Conservation (phyloP, 768 basidiomycete genomes). For the Postia placenta region DNA sequence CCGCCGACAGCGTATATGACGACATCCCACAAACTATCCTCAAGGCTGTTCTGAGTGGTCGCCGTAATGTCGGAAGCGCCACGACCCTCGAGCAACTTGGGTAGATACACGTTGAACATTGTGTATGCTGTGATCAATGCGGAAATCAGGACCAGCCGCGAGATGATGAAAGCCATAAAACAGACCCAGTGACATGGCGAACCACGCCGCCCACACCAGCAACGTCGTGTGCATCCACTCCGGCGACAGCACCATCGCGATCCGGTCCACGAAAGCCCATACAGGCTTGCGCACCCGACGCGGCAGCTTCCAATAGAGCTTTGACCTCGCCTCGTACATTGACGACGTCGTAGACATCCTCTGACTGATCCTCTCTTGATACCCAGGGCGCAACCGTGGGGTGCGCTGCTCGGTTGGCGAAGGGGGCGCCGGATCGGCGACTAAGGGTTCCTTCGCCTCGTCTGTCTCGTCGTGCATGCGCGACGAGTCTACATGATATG, state of each 20-base stretch:
- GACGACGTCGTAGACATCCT: conserved; percentile 29
- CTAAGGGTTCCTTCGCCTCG: background rate
- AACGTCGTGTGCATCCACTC: conserved; percentile 75
- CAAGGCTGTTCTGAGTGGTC: conserved; percentile 37
- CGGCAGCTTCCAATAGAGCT: conserved; percentile 41
- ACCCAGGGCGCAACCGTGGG: background rate
- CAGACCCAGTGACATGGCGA: conserved; percentile 69
- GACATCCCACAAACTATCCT: conserved; percentile 77
- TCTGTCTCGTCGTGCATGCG: background rate
- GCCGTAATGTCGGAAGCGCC: conserved; percentile 17
- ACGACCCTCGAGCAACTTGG: conserved; percentile 74
- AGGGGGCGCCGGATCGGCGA: background rate
- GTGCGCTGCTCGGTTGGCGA: background rate
- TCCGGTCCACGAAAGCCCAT: conserved; percentile 62
- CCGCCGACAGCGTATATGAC: conserved; percentile 81
- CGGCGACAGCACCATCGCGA: conserved; percentile 64
- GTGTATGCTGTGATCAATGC: conserved; percentile 52
- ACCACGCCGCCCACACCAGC: conserved; percentile 78
- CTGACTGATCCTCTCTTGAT: conserved; percentile 6
- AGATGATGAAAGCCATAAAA: background rate
- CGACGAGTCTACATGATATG: background rate
- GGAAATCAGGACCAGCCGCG: background rate
- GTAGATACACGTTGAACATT: conserved; percentile 91
- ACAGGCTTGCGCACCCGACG: conserved; percentile 51
- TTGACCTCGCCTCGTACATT: conserved; percentile 34